Evolutionary conservation across 78 protist genomes (phyloP), one percentile per base, ranked within the genome.

Genomic region (Speleostelium caveatum): DNA sequence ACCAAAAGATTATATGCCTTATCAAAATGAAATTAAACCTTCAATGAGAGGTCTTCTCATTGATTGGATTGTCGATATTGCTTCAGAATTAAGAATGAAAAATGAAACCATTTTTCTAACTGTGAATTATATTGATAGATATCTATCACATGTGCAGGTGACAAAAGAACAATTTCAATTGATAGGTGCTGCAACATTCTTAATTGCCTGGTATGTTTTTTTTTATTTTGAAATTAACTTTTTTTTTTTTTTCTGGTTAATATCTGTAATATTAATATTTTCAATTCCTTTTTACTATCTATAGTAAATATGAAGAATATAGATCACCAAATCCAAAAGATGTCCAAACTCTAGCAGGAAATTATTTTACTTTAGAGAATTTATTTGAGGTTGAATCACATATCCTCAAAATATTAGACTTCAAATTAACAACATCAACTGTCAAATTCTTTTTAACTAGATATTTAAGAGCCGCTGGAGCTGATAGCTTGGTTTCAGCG

Each of bases 1-100:
- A 45, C 86, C 93, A 41, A 38, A 16, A 22, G 86, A 86, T 73
- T 75, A 75, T 45, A 76, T 86, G 89, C 36, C 74, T 30, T 24
- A 4, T 5, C 98, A 96, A 62, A 19, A 35, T 6, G 97, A 94
- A 58, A 62, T 96, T 59, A 94, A 51, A 38, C 72, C 92, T 17
- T 12, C n/a, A n/a, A 96, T 96, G 98, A 91, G 98, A 26, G 58
- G 86, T 51, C 51, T 95, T 38, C 73, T 95, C 16, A 58, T 97
- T 17, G 98, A 97, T 65, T 97, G 98, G 98, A 92, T 97, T 22
- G 95, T 95, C 10, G 98, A 97, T 59, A 95, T 97, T 1, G 96
- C 68, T 12, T 32, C 45, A 49, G 93, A 87, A 56, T 85, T 75
- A 62, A n/a, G 71, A 24, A 78, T 96, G 38, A 30, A 36, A 38